Percentiles rank a stretch among this genome's conserved stretches.
These are phyloP conservation scores for Yamadazyma aaseri DNA, from an alignment of 1,139 yeast species.

Conservation along the genomic window DNA sequence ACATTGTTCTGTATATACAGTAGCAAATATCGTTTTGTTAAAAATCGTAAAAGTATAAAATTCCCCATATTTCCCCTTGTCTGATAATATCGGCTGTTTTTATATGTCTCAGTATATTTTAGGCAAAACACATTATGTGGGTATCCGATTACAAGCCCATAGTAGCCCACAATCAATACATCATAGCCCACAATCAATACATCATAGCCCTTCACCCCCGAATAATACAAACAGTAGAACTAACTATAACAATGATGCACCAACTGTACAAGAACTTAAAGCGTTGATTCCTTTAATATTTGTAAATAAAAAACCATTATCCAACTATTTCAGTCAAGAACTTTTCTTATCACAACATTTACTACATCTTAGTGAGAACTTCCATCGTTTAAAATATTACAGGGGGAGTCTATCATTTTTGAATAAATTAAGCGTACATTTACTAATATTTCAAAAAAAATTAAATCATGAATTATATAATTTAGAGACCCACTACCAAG, in stretches of 20 bases:
- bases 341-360: slow-evolving; percentile 20
- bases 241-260: slow-evolving; percentile 7
- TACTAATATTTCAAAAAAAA: slow-evolving; percentile 1
- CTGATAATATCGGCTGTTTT: no score
- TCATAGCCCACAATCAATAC: no score
- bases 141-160: no score
- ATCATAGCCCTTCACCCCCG: no score
- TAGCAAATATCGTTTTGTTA: neutral
- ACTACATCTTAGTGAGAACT: slow-evolving; percentile 12
- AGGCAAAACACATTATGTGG: no score
- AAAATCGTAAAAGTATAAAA: neutral
- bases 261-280: slow-evolving; percentile 14
- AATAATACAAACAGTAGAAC: no score
- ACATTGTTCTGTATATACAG: neutral
- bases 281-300: slow-evolving; percentile 14
- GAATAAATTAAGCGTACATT: slow-evolving; percentile 3
- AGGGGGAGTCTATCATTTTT: slow-evolving; percentile 1
- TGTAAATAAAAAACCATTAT: slow-evolving; percentile 7
- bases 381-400: slow-evolving; percentile 2
- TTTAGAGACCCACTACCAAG: slow-evolving; percentile 2
- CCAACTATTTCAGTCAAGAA: slow-evolving; percentile 18
- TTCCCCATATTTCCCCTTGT: neutral
- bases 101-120: no score
- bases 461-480: slow-evolving; percentile 7
- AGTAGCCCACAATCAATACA: no score